Conservation (phyloP, 1,139 yeast genomes). For the Hansenula sp. region DNA sequence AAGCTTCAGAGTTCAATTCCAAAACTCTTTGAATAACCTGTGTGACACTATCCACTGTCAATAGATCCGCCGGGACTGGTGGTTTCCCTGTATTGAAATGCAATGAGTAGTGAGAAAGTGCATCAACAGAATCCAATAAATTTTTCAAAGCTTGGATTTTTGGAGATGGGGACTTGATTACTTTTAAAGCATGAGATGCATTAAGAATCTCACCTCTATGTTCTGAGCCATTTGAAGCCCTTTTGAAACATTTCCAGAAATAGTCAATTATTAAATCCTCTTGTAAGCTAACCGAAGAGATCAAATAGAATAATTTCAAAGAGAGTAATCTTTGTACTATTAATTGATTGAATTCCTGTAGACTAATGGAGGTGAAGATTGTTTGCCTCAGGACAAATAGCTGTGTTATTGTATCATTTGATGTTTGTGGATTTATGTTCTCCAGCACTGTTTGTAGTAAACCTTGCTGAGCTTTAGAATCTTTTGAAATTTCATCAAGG, state of each 20-base stretch:
- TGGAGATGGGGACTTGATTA: conserved; percentile 33
- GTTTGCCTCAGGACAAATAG: conserved; percentile 2
- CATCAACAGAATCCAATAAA: conserved; percentile 34
- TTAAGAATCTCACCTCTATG: conserved; percentile 42
- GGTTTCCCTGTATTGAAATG: conserved; percentile 34
- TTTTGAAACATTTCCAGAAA: conserved; percentile 53
- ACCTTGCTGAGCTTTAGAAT: neutral
- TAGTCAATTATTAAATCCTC: conserved; percentile 27
- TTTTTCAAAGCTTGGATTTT: conserved; percentile 30
- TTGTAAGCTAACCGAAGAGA: conserved; percentile 18
- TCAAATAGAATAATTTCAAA: conserved; percentile 33
- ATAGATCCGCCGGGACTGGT: conserved; percentile 33
- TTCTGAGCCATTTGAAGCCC: conserved; percentile 47
- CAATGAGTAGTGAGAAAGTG: conserved; percentile 31
- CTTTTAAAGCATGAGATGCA: conserved; percentile 36
- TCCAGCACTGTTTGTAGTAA: neutral
- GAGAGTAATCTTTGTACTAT: conserved; percentile 39
- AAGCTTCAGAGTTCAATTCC: conserved; percentile 54
- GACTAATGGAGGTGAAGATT: conserved; percentile 25
- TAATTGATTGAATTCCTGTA: conserved; percentile 28
- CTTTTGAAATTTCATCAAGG: conserved; percentile 1
- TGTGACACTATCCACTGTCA: conserved; percentile 28
- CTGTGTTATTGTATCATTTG: neutral
- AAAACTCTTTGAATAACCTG: conserved; percentile 39
- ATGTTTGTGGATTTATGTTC: neutral